phyloP scores from a whole-genome alignment of 23 red algal species.

The Agarophyton chilense region DNA sequence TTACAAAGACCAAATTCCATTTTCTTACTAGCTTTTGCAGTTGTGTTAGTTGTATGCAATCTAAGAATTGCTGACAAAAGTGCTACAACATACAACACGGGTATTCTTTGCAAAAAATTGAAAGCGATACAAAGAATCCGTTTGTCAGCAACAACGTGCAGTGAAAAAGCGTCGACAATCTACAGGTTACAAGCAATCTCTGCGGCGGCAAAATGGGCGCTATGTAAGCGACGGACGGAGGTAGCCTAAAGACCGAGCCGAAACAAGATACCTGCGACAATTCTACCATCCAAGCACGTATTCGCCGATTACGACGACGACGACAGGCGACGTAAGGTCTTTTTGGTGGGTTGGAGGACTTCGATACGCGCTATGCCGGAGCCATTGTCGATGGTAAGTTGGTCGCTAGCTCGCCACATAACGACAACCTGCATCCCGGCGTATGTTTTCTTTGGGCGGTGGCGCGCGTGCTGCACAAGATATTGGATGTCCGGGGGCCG shows the following conservation, averaged over 20 bases:
- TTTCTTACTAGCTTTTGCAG: too few species aligned
- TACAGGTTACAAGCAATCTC: constrained; percentile 56
- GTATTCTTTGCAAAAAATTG: too few species aligned
- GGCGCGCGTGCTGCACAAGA: constrained; percentile 12
- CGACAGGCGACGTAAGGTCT: neutral
- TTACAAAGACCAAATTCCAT: too few species aligned
- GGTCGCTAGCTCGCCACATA: neutral
- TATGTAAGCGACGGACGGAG: constrained; percentile 19
- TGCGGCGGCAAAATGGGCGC: neutral
- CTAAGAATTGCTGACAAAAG: too few species aligned
- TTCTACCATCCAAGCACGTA: constrained; percentile 42
- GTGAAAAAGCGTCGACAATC: constrained; percentile 51
- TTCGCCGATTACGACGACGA: neutral
- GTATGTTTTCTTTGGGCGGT: neutral
- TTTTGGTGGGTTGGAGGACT: neutral
- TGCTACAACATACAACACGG: too few species aligned
- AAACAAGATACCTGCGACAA: neutral
- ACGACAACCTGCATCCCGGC: constrained; percentile 54
- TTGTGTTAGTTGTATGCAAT: too few species aligned
- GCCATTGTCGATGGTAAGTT: constrained; percentile 50
- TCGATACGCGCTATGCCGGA: constrained; percentile 44
- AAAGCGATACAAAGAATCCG: too few species aligned
- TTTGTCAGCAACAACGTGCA: too few species aligned
- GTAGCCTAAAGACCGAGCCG: constrained; percentile 30
- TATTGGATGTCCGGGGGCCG: constrained; percentile 9